Base-by-base conservation (phyloP, 805 yeast species). In the Cyberlindnera xishuangbannaensis region DNA sequence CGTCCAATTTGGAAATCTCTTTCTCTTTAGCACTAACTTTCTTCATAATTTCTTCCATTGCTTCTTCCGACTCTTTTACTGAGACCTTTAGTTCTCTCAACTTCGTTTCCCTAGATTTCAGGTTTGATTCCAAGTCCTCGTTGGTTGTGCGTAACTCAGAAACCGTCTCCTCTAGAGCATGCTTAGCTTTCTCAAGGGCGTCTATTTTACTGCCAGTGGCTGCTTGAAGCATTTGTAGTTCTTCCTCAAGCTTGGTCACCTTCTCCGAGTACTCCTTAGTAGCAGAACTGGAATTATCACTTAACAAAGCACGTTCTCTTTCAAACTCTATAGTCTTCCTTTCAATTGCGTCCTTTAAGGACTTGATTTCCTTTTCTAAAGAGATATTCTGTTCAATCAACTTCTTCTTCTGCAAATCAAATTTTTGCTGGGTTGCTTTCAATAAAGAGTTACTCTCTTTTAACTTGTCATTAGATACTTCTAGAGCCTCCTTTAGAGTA, bases 201-300 rank as follows among this genome's bases (percentile, higher is more conserved):
- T 31, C 32, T 8, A 39, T 25, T 27, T 40, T 36, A 12, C 22
- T 17, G 13, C 23, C 25, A 5, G 30, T 25, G 7, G 39, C 27
- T 11, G 39, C 34, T n/a, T 39, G 52, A 13, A 21, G 24, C n/a
- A 18, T 27, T 16, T 40, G 37, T 12, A 52, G 20, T 11, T 43
- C 43, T 6, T 54, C 62, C 39, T 75, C 80, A 12, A 75, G 46
- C 7, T 40, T 44, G 12, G 60, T 55, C 7, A 73, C 62, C 44
- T 65, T 69, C 19, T 64, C 68, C 9, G 68, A 58, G 41, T 71
- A 73, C 35, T 71, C 74, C 41, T 67, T 62, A 0, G 71, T 58
- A 0, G 68, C 58, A 0, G 72, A 60, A 36, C 70, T 75, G 0
- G 81, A 73, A 30, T 59, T 68, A 33, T 70, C 69, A 34, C 64